Evolutionary conservation across 192 early-diverging fungal species (phyloP), one percentile per base, ranked within the genome.

Genomic region (Entomortierella beljakovae): DNA sequence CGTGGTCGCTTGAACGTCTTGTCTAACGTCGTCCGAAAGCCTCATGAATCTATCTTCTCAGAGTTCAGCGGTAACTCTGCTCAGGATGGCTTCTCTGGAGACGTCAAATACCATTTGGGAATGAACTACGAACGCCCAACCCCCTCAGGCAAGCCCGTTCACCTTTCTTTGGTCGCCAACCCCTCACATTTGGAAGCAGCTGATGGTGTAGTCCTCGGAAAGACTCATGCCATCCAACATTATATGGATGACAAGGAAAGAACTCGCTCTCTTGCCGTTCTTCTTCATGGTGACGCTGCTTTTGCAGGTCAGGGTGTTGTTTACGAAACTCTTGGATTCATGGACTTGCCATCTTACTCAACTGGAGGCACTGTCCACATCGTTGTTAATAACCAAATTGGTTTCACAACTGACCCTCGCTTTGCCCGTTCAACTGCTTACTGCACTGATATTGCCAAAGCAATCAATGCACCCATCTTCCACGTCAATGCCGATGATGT

Each of bases 401-500:
- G 98, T 49, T 99, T 99, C 88, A 99, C 98, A 29, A 99, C 98
- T 26, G 96, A 99, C 79, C 98, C 98, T 49, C 90, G 95, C 35
- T 96, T 96, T 80, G 87, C 94, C 46, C 93, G 98, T 48, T 96
- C 95, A 48, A 97, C 96, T 20, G 94, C 94, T 54, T 97, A 99
- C 88, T 97, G 95, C 82, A 94, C 96, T 22, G 98, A 99, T 72
- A 94, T 99, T 59, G 96, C 98, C 54, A 99, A 99, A 85, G 92
- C 95, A 6, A 93, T 98, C 66, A 90, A 90, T 65, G 98, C 96
- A 9, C 98, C 98, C n/a, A 95, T 99, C 32, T 90, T 99, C 83
- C 98, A 99, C 81, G 98, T 98, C 60, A 99, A 99, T 82, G 96
- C 93, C 40, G 97, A 99, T 88, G 98, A 99, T 85, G 93, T 87